phyloP scores from a whole-genome alignment of 2,329 filamentous ascomycete genomes.

The Sclerotiophoma versabilis region DNA sequence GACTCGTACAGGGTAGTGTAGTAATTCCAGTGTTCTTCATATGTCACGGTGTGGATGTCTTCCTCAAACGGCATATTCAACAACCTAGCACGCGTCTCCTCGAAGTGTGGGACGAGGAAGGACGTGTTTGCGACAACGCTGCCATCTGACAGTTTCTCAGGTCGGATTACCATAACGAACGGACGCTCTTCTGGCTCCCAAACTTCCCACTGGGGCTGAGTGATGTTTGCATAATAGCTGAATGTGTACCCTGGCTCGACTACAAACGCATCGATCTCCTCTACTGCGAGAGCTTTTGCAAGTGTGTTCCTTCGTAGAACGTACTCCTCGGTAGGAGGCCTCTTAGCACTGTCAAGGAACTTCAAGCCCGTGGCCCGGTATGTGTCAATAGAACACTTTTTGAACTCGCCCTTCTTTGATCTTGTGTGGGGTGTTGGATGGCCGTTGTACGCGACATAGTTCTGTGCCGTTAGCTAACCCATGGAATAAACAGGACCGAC shows the following conservation, averaged over 20 bases:
- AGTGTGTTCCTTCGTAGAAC: conserved; percentile 63
- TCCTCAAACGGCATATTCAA: conserved; percentile 63
- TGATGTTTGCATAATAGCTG: conserved; percentile 69
- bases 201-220: conserved; percentile 67
- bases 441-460: not conserved
- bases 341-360: conserved; percentile 59
- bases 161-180: conserved; percentile 67
- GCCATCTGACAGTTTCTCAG: conserved; percentile 51
- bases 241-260: conserved; percentile 71
- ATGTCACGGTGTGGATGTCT: conserved; percentile 62
- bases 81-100: conserved; percentile 65
- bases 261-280: conserved; percentile 64
- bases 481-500: not conserved
- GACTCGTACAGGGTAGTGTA: conserved; percentile 61
- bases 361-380: conserved; percentile 56
- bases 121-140: conserved; percentile 61
- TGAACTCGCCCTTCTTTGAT: conserved; percentile 37
- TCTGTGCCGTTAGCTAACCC: not conserved
- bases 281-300: conserved; percentile 60
- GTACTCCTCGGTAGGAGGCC: conserved; percentile 61
- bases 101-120: conserved; percentile 67
- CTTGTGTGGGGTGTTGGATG: not conserved
- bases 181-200: conserved; percentile 71
- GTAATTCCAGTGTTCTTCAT: conserved; percentile 71
- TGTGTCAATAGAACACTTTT: conserved; percentile 62